Base-by-base conservation (phyloP, 768 basidiomycete genomes). In the Cystobasidium ongulense region DNA sequence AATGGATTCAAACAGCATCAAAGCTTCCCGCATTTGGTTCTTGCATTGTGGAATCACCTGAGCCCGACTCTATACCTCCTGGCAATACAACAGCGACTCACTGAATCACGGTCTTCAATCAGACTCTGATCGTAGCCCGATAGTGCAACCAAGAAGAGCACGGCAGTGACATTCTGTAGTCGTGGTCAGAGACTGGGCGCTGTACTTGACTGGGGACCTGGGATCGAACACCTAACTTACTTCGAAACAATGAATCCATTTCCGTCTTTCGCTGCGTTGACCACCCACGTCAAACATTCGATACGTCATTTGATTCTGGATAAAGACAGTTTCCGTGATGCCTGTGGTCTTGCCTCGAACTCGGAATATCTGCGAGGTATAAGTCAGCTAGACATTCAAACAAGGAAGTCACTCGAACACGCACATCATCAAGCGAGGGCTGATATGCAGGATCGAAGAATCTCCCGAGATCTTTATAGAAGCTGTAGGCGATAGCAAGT, bases 111-210 rank as follows among this genome's bases (percentile, higher is more conserved):
- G 66, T 78, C 77, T n/a, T 78, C 77, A 11, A 77, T 38, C 0
- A 77, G 67, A 38, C 88, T 54, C 84, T 86, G 41, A 86, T 89
- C 27, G 81, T 96, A 99, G 83, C 97, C 93, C 83, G 89, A 90
- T 80, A 98, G 83, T 78, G 87, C 87, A 74, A 93, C 94, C 72
- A 97, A 82, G 84, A 98, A 97, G 39, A 98, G 89, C 77, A 97
- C 82, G 1, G 93, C 93, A 0, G 91, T 95, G 35, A 89, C 88
- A 38, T 85, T 71, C 68, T 71, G 43, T 17, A 50, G 21, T n/a
- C n/a, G n/a, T n/a, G n/a, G n/a, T n/a, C n/a, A n/a, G n/a, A n/a
- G n/a, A n/a, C n/a, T n/a, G n/a, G n/a, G n/a, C n/a, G n/a, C n/a
- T n/a, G n/a, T n/a, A n/a, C n/a, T n/a, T n/a, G n/a, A n/a, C n/a